Base-by-base conservation (phyloP, 2,329 filamentous ascomycete species). In the Neoarthrinium moseri region DNA sequence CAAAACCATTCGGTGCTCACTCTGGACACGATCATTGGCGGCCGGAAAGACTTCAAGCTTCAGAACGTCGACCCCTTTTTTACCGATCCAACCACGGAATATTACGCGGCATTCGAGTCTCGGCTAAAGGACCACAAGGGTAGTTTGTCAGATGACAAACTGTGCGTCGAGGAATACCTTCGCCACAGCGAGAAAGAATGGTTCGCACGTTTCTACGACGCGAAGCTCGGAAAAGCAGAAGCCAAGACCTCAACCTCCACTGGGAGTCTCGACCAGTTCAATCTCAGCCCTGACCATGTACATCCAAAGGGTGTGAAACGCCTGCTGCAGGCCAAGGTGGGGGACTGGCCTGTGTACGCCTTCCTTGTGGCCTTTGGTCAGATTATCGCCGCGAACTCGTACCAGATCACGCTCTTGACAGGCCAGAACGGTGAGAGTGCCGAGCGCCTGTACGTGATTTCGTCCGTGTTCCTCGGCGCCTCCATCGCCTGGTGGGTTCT, bases 1-100 rank as follows among this genome's bases (percentile, higher is more conserved):
- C 15, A 24, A 21, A 68, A 64, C 49, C 62, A 66, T 35, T 78
- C 74, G 2, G 66, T 68, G 3, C 67, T 84, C 21, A 81, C 77
- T 22, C 68, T 83, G 4, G 69, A 80, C 43, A 72, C 72, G 3
- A 73, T 86, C 23, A 71, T 84, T 21, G 78, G 81, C 15, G 79
- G 80, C 47, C 81, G 82, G 57, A 77, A 76, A 43, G 75, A 83
- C 55, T 82, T 77, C 57, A 76, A 79, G 50, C 72, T 85, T 13
- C 83, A 86, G 57, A 81, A 84, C 46, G 79, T 86, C 0, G 81
- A 83, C 53, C 83, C 82, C 3, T 83, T 81, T 66, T 87, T 87
- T 65, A 85, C 78, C 5, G 83, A 86, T 57, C 75, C 76, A 37
- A 80, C 73, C 26, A 82, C 81, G 24, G 72, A 82, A 50, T 86